Percentiles rank a stretch among this genome's conserved stretches.
These are phyloP conservation scores for Tolypocladium amazonense DNA, from an alignment of 2,329 filamentous ascomycete species.

Conservation along the genomic window DNA sequence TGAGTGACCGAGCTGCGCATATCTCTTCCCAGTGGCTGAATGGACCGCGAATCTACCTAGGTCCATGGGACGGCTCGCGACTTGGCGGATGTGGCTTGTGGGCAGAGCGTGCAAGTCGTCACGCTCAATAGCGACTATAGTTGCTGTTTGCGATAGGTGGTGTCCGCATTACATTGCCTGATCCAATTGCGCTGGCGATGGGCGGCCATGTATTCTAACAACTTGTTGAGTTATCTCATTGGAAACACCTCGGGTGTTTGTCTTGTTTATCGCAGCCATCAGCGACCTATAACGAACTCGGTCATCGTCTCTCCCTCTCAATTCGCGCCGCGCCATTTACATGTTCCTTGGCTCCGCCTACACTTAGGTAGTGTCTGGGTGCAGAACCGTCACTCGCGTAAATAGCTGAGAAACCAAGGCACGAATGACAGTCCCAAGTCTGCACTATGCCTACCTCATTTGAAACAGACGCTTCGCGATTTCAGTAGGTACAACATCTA, in stretches of 20 bases:
- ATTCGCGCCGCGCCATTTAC: too few species aligned
- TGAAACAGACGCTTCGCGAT: background rate
- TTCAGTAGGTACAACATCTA: background rate
- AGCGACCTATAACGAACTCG: too few species aligned
- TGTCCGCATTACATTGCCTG: background rate
- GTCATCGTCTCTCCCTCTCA: background rate
- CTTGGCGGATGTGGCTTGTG: background rate
- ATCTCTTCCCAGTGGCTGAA: background rate
- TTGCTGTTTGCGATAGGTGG: background rate
- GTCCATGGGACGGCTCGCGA: background rate
- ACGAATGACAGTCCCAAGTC: background rate
- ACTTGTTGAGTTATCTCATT: background rate
- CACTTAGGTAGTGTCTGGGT: background rate
- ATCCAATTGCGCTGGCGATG: too few species aligned
- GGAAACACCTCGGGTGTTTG: background rate
- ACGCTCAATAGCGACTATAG: background rate
- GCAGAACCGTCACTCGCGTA: too few species aligned
- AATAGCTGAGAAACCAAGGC: background rate
- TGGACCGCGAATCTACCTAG: background rate
- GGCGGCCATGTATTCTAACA: background rate
- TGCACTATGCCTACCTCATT: background rate
- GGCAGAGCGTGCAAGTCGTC: background rate
- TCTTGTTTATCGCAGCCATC: background rate
- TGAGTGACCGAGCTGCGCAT: background rate
- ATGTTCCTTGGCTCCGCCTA: too few species aligned